Conservation (phyloP, 75 land plant genomes). For the Adiantum capillusveneris region DNA sequence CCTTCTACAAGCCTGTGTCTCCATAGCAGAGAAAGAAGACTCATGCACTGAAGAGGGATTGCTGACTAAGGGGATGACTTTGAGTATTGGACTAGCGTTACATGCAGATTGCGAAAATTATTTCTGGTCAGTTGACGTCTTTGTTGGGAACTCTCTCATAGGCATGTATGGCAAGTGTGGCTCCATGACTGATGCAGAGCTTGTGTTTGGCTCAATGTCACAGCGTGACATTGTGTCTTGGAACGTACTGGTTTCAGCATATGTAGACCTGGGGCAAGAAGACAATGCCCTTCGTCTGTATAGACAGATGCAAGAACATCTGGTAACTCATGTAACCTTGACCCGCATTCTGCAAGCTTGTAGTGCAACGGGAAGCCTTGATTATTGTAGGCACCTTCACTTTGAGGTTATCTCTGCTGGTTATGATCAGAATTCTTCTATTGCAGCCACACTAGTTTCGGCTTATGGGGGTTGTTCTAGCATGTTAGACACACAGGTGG, state of each 20-base stretch:
- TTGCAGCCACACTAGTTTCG: not conserved
- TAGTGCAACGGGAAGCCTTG: not conserved
- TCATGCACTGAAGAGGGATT: not conserved
- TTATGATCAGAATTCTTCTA: not conserved
- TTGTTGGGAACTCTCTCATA: slow-evolving; percentile 8
- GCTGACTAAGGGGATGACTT: not conserved
- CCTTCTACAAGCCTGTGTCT: not conserved
- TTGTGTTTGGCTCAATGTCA: slow-evolving; percentile 7
- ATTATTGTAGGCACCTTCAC: not conserved
- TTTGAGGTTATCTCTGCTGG: slow-evolving; percentile 2
- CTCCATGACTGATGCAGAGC: slow-evolving; percentile 4
- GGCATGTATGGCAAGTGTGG: slow-evolving; percentile 25
- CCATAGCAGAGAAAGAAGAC: slow-evolving; percentile 5
- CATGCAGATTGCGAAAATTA: not conserved
- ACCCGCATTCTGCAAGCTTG: slow-evolving; percentile 6
- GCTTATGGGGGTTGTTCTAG: slow-evolving; percentile 4
- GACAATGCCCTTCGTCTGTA: not conserved
- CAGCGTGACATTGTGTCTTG: slow-evolving; percentile 18
- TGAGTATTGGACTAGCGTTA: slow-evolving; percentile 4
- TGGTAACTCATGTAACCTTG: not conserved
- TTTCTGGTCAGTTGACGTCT: not conserved
- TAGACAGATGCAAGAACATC: not conserved
- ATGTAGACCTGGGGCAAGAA: slow-evolving; percentile 10
- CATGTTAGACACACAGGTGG: not conserved
- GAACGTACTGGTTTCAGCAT: slow-evolving; percentile 25